Conservation (phyloP, 1,139 yeast species). For the Sugiyamaella xylanicola region DNA sequence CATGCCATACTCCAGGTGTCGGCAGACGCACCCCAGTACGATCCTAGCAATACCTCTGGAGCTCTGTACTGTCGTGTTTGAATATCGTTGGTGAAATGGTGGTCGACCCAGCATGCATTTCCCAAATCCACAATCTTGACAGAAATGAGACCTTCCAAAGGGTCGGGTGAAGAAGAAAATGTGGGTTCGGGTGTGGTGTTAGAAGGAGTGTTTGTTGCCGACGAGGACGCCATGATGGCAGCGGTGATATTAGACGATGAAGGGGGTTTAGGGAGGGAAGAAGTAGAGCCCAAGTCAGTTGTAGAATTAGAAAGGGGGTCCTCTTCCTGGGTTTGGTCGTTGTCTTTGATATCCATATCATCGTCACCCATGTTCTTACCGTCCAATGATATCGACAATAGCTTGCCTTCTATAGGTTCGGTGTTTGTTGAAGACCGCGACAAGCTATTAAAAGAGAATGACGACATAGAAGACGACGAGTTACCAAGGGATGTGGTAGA, state of each 20-base stretch:
- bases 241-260: slow-evolving; percentile 4
- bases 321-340: background rate
- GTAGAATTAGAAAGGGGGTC: background rate
- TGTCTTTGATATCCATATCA: background rate
- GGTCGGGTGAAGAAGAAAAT: slow-evolving; percentile 5
- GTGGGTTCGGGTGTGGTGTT: slow-evolving; percentile 15
- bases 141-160: slow-evolving; percentile 39
- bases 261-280: background rate
- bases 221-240: slow-evolving; percentile 9
- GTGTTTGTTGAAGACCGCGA: slow-evolving; percentile 13
- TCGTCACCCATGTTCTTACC: slow-evolving; percentile 12
- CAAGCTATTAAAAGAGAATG: slow-evolving; percentile 3
- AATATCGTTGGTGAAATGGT: slow-evolving; percentile 79
- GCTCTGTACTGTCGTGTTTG: slow-evolving; percentile 86
- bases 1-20: slow-evolving; percentile 88
- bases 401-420: slow-evolving; percentile 30
- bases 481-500: slow-evolving; percentile 18
- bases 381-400: slow-evolving; percentile 29
- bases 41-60: slow-evolving; percentile 73
- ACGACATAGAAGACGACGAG: slow-evolving; percentile 11
- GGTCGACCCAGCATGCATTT: slow-evolving; percentile 74
- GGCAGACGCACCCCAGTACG: slow-evolving; percentile 79
- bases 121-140: slow-evolving; percentile 85
- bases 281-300: background rate
- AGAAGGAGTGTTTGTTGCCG: slow-evolving; percentile 14